A percentile compares a stretch with the other conserved stretches of the same genome.
Evolutionary conservation across 306 rosid species (phyloP).

Genomic region (Lathyrus tuberosus): DNA sequence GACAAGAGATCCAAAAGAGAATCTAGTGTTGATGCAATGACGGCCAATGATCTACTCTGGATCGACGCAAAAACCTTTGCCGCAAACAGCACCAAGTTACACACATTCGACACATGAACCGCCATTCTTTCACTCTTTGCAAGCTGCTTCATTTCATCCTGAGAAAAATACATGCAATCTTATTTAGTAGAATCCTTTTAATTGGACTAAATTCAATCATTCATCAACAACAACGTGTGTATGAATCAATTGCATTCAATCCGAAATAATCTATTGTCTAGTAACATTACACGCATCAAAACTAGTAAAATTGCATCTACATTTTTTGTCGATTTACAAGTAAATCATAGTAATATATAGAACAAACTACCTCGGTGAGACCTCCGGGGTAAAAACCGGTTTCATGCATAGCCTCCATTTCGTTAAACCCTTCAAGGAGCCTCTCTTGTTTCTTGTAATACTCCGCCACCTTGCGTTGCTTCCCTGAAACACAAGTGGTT

Average conservation of each 20-base stretch:
- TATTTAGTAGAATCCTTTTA: background rate
- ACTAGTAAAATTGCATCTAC: background rate
- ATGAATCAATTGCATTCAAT: background rate
- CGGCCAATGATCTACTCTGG: conserved; percentile 72
- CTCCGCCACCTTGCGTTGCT: conserved; percentile 58
- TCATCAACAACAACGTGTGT: background rate
- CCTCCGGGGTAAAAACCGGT: conserved; percentile 62
- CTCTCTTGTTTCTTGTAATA: conserved; percentile 77
- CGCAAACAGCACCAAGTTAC: conserved; percentile 67
- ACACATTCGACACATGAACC: conserved; percentile 55
- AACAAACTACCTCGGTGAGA: conserved; percentile 64
- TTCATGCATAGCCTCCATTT: conserved; percentile 73
- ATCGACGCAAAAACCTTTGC: conserved; percentile 77
- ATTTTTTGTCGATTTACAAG: conserved; percentile 4
- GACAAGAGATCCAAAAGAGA: conserved; percentile 86
- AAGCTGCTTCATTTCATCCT: conserved; percentile 72
- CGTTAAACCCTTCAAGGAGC: conserved; percentile 77
- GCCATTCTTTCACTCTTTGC: conserved; percentile 73
- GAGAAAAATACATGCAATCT: conserved; percentile 21
- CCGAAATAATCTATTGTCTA: background rate
- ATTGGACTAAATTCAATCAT: background rate
- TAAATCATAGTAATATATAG: conserved; percentile 6
- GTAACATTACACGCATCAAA: conserved; percentile 9
- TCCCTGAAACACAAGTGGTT: conserved; percentile 47
- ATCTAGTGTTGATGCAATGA: conserved; percentile 85